Evolutionary conservation across 2,329 filamentous ascomycete genomes (phyloP).

Genomic region (Colletotrichum sansevieriae): DNA sequence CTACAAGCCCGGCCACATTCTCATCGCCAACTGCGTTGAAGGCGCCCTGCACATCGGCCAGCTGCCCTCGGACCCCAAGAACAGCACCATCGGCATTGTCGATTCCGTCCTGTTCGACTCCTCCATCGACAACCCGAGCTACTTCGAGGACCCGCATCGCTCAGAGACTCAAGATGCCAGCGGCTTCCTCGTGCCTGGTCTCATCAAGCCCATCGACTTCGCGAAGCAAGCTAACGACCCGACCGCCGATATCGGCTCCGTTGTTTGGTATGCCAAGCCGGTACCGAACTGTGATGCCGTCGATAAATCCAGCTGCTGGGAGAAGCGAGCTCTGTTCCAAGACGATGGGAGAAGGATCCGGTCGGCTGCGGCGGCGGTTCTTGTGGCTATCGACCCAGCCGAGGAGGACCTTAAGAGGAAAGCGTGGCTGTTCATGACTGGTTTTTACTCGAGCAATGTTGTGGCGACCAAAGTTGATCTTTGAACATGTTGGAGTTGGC

Average conservation of each 20-base stretch:
- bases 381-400: conserved; percentile 65
- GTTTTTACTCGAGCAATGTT: conserved; percentile 63
- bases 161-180: conserved; percentile 60
- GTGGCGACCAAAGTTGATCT: conserved; percentile 67
- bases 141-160: conserved; percentile 67
- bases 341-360: conserved; percentile 67
- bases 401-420: conserved; percentile 58
- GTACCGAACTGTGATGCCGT: conserved; percentile 26
- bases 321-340: conserved; percentile 65
- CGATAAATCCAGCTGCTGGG: conserved; percentile 50
- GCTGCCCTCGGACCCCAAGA: conserved; percentile 41
- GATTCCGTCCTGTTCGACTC: conserved; percentile 60
- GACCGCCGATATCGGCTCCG: conserved; percentile 55
- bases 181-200: conserved; percentile 65
- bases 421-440: conserved; percentile 71
- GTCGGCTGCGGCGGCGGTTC: conserved; percentile 62
- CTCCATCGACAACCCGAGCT: conserved; percentile 69
- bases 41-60: conserved; percentile 61
- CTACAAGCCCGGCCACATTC: conserved; percentile 57
- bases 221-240: conserved; percentile 48
- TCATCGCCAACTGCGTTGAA: conserved; percentile 57
- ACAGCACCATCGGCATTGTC: conserved; percentile 54
- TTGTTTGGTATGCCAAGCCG: conserved; percentile 59
- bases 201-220: conserved; percentile 58
- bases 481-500: not conserved